Percentiles rank a stretch among this genome's conserved stretches.
Evolutionary conservation across 352 stramenopile species (phyloP).

Genomic region (Pythium dissimile): DNA sequence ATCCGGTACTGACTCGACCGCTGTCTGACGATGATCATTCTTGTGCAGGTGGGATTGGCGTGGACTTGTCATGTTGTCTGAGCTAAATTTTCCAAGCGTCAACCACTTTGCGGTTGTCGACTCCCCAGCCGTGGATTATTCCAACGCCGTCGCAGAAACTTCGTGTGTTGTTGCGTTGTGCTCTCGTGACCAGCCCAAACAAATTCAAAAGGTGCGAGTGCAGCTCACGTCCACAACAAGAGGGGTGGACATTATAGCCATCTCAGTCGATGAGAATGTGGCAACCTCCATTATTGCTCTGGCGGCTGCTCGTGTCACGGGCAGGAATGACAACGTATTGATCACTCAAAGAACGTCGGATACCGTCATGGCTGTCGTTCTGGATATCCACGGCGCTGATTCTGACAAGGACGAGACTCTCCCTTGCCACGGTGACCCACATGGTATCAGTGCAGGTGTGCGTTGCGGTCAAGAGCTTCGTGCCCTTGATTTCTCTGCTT

Average conservation of each 20-base stretch:
- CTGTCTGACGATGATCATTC: background rate
- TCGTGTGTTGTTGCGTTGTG: slow-evolving; percentile 1
- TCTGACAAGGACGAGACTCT: background rate
- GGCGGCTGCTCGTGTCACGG: background rate
- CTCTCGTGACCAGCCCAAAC: background rate
- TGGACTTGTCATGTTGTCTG: slow-evolving; percentile 7
- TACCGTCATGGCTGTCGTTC: background rate
- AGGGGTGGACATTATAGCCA: too few relatives aligned
- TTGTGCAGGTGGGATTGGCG: slow-evolving; percentile 26
- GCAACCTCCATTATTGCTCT: too few relatives aligned
- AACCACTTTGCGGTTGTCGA: background rate
- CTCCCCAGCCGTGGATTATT: background rate
- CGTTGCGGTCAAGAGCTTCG: background rate
- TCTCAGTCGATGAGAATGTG: too few relatives aligned
- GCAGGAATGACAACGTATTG: too few relatives aligned
- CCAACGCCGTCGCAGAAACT: background rate
- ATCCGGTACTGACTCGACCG: background rate
- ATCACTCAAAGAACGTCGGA: too few relatives aligned
- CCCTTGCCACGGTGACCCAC: background rate
- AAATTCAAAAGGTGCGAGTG: background rate
- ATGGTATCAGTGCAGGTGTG: background rate
- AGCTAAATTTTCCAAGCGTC: background rate
- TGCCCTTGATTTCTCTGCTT: background rate
- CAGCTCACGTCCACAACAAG: too few relatives aligned
- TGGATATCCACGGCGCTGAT: background rate